Evolutionary conservation across 805 yeast genomes (phyloP), one percentile per base, ranked within the genome.

Genomic region (Wickerhamia fluorescens): DNA sequence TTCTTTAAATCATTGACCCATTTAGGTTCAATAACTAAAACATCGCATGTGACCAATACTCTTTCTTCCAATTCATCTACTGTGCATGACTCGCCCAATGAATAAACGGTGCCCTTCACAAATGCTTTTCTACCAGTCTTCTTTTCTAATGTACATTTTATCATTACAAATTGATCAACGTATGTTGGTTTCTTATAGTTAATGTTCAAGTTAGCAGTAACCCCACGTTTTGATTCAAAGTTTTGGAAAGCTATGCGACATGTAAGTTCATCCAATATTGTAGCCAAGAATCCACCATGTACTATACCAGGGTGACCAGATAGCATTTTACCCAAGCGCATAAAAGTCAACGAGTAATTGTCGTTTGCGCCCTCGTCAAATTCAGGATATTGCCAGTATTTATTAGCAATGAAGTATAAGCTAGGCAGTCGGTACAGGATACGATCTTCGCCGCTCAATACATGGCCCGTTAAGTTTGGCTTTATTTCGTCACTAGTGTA

Each of bases 261-360:
- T 3, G 68, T 59, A 25, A 61, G 42, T 35, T 63, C 68, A 38
- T 63, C 68, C 33, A 63, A 44, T 16, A 61, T 41, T 2, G 68
- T 63, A 19, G 69, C 68, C 15, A 62, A 39, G 24, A 62, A 43
- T 2, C 69, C 68, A 2, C 68, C 69, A 36, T 62, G 68, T n/a
- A 62, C 56, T 9, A 62, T 60, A 4, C 53, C 55, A 4, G 51
- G 42, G 38, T 63, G 68, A 8, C 69, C 69, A 2, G 64, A 49
- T 12, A 62, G 47, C 31, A 45, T 43, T 5, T 47, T 34, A 7
- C 68, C 69, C 30, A 63, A 45, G 29, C 56, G 61, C 38, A 61
- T 55, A 30, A 63, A 61, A 0, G 68, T 61, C 27, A 56, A 35
- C 8, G 62, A 53, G 31, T 34, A 47, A 38, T 62, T 61, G 18